Conservation (phyloP, 306 rosid species). For the Rosa chinensis region DNA sequence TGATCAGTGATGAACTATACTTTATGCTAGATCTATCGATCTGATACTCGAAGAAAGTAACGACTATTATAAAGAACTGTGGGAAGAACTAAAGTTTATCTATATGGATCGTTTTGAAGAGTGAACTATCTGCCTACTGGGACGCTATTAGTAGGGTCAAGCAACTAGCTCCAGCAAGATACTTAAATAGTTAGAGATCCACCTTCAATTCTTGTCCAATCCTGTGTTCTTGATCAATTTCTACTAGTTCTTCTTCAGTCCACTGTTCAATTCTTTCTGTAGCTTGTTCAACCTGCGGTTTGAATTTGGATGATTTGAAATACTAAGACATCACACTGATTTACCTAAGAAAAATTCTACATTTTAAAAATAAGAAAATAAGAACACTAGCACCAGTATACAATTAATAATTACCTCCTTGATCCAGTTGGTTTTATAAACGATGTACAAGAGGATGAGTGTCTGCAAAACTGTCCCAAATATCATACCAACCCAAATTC, state of each 20-base stretch:
- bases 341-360: neutral
- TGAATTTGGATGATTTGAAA: neutral
- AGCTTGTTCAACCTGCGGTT: constrained; percentile 75
- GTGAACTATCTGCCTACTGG: neutral
- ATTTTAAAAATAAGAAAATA: neutral
- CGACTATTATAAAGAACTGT: neutral
- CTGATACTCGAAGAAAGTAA: neutral
- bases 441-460: constrained; percentile 50
- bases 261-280: constrained; percentile 66
- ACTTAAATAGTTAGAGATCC: neutral
- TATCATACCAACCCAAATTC: constrained; percentile 94
- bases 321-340: neutral
- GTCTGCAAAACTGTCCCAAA: constrained; percentile 84
- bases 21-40: neutral
- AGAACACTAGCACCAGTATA: neutral
- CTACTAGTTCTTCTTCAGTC: constrained; percentile 49
- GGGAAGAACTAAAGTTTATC: neutral
- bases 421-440: constrained; percentile 78
- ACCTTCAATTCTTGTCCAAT: neutral
- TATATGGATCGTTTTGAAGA: neutral
- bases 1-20: too few relatives aligned
- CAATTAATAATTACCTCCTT: constrained; percentile 52
- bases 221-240: neutral
- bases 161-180: neutral
- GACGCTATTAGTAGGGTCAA: neutral